These are phyloP conservation scores for Venturia asperata DNA, from an alignment of 2,329 filamentous ascomycete species.

Conservation along the genomic window DNA sequence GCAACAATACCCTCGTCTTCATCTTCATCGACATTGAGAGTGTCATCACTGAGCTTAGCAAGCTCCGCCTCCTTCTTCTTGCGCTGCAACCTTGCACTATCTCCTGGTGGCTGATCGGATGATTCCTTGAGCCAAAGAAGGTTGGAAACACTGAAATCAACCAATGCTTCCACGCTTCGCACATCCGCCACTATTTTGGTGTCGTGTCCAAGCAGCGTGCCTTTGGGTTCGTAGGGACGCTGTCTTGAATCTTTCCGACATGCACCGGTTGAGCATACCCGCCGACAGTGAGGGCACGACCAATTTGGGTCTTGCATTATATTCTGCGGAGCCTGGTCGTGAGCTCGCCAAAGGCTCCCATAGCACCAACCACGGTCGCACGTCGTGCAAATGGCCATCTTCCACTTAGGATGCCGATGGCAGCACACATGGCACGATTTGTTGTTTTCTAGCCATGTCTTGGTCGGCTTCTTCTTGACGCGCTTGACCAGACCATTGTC, in stretches of 20 bases:
- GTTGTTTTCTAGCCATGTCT: slow-evolving; percentile 44
- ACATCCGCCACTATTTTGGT: slow-evolving; percentile 85
- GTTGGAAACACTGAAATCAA: slow-evolving; percentile 88
- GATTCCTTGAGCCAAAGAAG: slow-evolving; percentile 67
- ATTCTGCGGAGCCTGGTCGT: slow-evolving; percentile 78
- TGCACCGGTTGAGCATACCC: slow-evolving; percentile 77
- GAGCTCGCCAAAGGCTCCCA: slow-evolving; percentile 83
- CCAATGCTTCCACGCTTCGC: slow-evolving; percentile 79
- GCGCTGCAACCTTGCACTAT: slow-evolving; percentile 34
- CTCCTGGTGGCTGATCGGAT: slow-evolving; percentile 38
- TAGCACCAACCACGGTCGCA: slow-evolving; percentile 83
- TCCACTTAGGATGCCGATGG: slow-evolving; percentile 73
- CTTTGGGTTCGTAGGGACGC: slow-evolving; percentile 75
- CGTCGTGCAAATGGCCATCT: slow-evolving; percentile 70
- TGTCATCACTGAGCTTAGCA: slow-evolving; percentile 42
- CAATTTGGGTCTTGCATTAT: slow-evolving; percentile 76
- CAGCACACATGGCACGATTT: slow-evolving; percentile 74
- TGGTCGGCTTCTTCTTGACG: slow-evolving; percentile 53
- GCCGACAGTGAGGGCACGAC: slow-evolving; percentile 80
- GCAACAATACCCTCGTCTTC: slow-evolving; percentile 20
- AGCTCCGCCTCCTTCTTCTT: slow-evolving; percentile 44
- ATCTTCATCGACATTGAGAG: slow-evolving; percentile 38
- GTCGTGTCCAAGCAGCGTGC: slow-evolving; percentile 82
- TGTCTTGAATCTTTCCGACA: slow-evolving; percentile 66
- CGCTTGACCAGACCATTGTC: slow-evolving; percentile 59